Evolutionary conservation across 805 yeast genomes (phyloP), one percentile per base, ranked within the genome.

Genomic region (Saccharomycopsis fermentans): DNA sequence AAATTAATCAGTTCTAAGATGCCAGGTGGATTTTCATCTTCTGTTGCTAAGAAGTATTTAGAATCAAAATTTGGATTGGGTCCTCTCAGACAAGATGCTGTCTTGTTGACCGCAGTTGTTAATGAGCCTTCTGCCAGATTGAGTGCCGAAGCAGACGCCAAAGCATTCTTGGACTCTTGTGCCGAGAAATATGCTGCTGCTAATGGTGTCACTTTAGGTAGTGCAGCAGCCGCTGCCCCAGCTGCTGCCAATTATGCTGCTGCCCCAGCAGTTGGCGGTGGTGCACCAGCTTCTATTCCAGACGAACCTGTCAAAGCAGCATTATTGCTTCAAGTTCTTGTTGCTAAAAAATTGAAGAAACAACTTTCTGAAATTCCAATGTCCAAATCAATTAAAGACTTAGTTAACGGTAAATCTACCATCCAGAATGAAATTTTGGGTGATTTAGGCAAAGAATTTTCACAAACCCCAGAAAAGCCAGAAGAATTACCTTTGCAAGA

Each of bases 11-110:
- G 98, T 9, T 86, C 97, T 35, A 94, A 94, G 78, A 94, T 94
- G 99, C 98, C 99, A 58, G 99, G 99, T 81, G 99, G 99, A 26
- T 94, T 94, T 75, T 87, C 96, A 48, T 84, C 91, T 66, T 85
- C 97, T 62, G 78, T 81, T 64, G 96, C 96, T 55, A 86, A 97
- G 79, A 90, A 91, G 73, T 88, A 94, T 75, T 81, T 94, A 71
- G 91, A 87, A 76, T 71, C 92, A 52, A 84, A 92, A 73, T 94
- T 89, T 87, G 99, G 99, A 65, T 81, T 94, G 67, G 95, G 87
- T 64, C 64, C 87, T 54, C 96, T 97, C 66, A 86, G 98, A 79
- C 98, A 92, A 77, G 98, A 94, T 72, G 81, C 95, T 52, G 90
- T 86, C 43, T 77, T 94, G 69, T 78, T 94, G 65, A 69, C 83